Conservation (phyloP, 2,329 filamentous ascomycete genomes). For the Monosporascus sp. region DNA sequence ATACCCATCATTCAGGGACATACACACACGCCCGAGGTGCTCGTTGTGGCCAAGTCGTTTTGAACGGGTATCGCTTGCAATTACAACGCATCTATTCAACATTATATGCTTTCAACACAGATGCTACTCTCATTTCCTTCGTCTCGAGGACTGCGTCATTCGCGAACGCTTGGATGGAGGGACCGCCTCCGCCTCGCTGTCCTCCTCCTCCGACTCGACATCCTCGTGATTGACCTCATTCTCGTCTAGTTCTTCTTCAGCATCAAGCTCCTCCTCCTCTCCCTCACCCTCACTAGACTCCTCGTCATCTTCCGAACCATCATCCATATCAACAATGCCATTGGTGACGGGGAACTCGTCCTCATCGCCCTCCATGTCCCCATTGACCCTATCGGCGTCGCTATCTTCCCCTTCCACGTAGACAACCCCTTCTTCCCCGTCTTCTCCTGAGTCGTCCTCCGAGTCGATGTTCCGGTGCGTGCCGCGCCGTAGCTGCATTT, state of each 20-base stretch:
- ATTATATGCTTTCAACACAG: neutral
- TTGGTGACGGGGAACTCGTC: conserved; percentile 54
- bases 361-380: conserved; percentile 48
- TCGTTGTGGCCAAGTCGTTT: too few species aligned
- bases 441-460: conserved; percentile 48
- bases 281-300: conserved; percentile 35
- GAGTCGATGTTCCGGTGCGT: conserved; percentile 54
- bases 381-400: conserved; percentile 37
- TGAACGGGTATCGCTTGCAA: conserved; percentile 19
- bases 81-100: conserved; percentile 16
- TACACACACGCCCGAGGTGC: too few species aligned
- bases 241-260: conserved; percentile 46
- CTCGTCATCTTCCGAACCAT: conserved; percentile 57
- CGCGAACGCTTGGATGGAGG: conserved; percentile 42
- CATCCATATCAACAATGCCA: conserved; percentile 38
- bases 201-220: conserved; percentile 52
- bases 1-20: too few species aligned
- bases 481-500: conserved; percentile 72
- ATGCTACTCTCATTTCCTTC: conserved; percentile 24
- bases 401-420: conserved; percentile 81
- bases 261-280: conserved; percentile 41
- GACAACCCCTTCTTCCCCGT: conserved; percentile 69
- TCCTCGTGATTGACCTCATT: conserved; percentile 57
- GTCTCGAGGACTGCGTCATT: conserved; percentile 30
- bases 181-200: conserved; percentile 43